Base-by-base conservation (phyloP, 83 land plant genomes). In the Picea engelmannii region DNA sequence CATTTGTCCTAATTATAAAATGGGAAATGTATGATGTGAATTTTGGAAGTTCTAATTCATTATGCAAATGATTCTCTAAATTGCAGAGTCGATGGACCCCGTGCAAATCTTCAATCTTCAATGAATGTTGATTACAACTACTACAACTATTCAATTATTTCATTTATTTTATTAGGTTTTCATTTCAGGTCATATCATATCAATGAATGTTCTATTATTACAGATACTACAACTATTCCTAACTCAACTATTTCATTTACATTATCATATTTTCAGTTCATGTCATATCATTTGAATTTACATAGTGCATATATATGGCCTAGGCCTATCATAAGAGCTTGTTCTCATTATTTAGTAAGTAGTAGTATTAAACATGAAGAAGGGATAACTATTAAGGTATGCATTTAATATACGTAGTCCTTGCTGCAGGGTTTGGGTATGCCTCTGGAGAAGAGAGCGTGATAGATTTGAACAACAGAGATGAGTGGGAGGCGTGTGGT, bases 401-500 rank as follows among this genome's bases (percentile, higher is more conserved):
- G 69, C 23, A 18, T n/a, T 17, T 21, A 63, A 18, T 24, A 2
- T 66, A 8, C 11, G n/a, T 69, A 1, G 38, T 68, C 5, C 40
- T 0, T 40, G 24, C 4, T n/a, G 73, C 86, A 91, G 91, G 91
- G 90, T 87, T 91, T 78, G 64, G 78, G 16, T 85, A 84, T 81
- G 82, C 91, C 0, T 88, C 82, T 59, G 84, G 87, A 2, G 64
- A 52, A 70, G 86, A 82, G 13, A 81, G 74, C 58, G 66, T 89
- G 6, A 80, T 65, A 18, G 93, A 91, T 85, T 49, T 91, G 44
- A 23, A 62, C 15, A 89, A 83, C 87, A 75, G 47, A 18, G 85
- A 87, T 31, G 91, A 91, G 20, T 87, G 78, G 35, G 87, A 85
- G 74, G 62, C 91, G 11, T 91, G 93, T 69, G 81, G 89, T 63